Conservation (phyloP, 768 basidiomycete genomes). For the Trametes sanguinea region DNA sequence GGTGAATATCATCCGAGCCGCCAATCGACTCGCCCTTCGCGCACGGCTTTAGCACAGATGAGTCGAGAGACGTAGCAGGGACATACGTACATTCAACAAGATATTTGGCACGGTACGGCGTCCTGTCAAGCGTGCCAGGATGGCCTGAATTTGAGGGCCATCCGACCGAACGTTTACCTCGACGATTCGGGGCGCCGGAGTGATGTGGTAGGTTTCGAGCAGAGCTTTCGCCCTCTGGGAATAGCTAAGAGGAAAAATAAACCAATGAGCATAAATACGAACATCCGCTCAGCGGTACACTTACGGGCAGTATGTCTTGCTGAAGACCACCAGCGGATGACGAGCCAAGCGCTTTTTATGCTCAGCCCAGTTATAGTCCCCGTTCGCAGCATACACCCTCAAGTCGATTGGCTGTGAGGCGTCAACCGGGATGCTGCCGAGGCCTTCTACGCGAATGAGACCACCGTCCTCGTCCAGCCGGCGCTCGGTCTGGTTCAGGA, state of each 20-base stretch:
- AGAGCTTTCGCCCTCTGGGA: conserved; percentile 65
- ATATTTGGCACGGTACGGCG: conserved; percentile 78
- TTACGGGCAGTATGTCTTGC: conserved; percentile 83
- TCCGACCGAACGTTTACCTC: conserved; percentile 75
- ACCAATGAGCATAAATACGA: neutral
- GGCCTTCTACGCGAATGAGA: conserved; percentile 22
- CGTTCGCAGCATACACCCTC: conserved; percentile 55
- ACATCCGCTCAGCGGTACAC: conserved; percentile 29
- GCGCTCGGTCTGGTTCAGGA: conserved; percentile 50
- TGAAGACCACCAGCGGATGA: conserved; percentile 75
- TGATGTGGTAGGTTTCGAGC: conserved; percentile 57
- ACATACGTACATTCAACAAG: conserved; percentile 55
- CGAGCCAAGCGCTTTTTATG: conserved; percentile 45
- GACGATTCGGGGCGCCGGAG: conserved; percentile 65
- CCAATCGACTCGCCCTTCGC: conserved; percentile 34
- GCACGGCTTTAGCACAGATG: neutral
- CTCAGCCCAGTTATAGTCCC: conserved; percentile 45
- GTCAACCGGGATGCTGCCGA: conserved; percentile 43
- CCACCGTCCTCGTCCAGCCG: conserved; percentile 35
- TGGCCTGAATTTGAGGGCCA: conserved; percentile 57
- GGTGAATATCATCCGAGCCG: conserved; percentile 61
- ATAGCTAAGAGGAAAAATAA: conserved; percentile 41
- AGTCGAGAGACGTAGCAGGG: neutral
- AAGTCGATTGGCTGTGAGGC: conserved; percentile 51
- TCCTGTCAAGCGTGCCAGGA: conserved; percentile 66